Base-by-base conservation (phyloP, 306 rosid species). In the Rosa rugosa region DNA sequence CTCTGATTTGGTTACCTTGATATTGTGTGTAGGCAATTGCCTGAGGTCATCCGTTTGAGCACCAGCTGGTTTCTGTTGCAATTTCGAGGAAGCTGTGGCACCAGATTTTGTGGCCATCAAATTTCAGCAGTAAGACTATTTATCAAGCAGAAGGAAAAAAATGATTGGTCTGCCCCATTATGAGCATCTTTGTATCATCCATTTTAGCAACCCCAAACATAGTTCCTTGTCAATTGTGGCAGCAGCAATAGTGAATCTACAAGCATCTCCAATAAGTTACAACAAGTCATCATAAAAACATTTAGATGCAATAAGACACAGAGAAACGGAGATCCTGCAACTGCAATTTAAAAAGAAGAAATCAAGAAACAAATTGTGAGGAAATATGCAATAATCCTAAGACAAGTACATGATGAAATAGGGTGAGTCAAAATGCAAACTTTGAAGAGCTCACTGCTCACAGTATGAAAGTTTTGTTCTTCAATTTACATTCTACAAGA, bases 41-140 rank as follows among this genome's bases (percentile, higher is more conserved):
- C 72, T 75, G 85, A 46, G 68, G 75, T 90, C 89, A 77, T 90
- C 88, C 46, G 71, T 85, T 82, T 83, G 91, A 74, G 79, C 83
- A 84, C 83, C 89, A 60, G 87, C 66, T 1, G 84, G 76, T 80
- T 83, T 89, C 77, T 72, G 90, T 68, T 83, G 92, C 72, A 60
- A 88, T 62, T 86, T 94, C 1, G 88, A 80, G 64, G 84, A 79
- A 73, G 83, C 87, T 82, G 86, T 89, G 16, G 84, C 38, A 86
- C 84, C 86, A 69, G 79, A 77, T 87, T 84, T 91, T 11, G 98
- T 86, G 82, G 96, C 98, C 97, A 94, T 94, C 76, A 14, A 16
- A 62, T 63, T 76, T 46, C 81, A 77, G 71, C 78, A 76, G 79
- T 68, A 82, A 56, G 56, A 73, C 53, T 64, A 53, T 42, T 56